phyloP scores from a whole-genome alignment of 805 yeast genomes.

The Nakazawaea ambrosiae region DNA sequence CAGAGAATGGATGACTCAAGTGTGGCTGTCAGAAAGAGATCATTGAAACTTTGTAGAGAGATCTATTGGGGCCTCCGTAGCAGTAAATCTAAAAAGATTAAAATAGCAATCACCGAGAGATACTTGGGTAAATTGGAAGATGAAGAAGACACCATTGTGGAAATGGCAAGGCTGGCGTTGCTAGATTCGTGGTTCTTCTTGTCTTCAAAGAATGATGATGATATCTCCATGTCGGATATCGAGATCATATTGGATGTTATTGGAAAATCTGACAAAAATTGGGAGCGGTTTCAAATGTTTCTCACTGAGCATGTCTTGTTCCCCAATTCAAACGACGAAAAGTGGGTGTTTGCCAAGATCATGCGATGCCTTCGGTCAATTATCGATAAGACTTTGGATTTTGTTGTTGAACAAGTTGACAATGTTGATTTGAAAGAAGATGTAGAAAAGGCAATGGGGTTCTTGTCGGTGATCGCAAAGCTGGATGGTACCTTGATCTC shows the following conservation, averaged over 20 bases:
- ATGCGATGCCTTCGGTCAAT: slow-evolving; percentile 20
- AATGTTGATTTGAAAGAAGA: slow-evolving; percentile 18
- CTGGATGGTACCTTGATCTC: slow-evolving; percentile 45
- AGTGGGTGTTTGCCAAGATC: slow-evolving; percentile 12
- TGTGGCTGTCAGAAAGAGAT: slow-evolving; percentile 55
- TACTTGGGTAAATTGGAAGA: slow-evolving; percentile 56
- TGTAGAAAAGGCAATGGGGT: slow-evolving; percentile 33
- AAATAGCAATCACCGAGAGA: slow-evolving; percentile 39
- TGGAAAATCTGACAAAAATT: slow-evolving; percentile 28
- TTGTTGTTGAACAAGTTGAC: slow-evolving; percentile 27
- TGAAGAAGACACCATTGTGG: slow-evolving; percentile 54
- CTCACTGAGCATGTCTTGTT: slow-evolving; percentile 36
- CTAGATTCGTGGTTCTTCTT: slow-evolving; percentile 32
- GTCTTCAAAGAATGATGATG: slow-evolving; percentile 7
- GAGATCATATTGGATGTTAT: slow-evolving; percentile 34
- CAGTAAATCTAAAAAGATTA: slow-evolving; percentile 20
- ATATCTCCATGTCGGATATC: slow-evolving; percentile 10
- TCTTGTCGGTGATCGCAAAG: slow-evolving; percentile 51
- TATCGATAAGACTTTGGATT: slow-evolving; percentile 29
- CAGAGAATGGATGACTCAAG: slow-evolving; percentile 53
- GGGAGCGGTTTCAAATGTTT: slow-evolving; percentile 40
- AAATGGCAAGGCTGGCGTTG: slow-evolving; percentile 31
- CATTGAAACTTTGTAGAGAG: slow-evolving; percentile 41
- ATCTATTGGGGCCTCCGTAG: slow-evolving; percentile 40
- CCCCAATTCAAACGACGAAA: slow-evolving; percentile 14